Conservation (phyloP, 352 stramenopile genomes). For the Hyaloperonospora arabidopsidis region DNA sequence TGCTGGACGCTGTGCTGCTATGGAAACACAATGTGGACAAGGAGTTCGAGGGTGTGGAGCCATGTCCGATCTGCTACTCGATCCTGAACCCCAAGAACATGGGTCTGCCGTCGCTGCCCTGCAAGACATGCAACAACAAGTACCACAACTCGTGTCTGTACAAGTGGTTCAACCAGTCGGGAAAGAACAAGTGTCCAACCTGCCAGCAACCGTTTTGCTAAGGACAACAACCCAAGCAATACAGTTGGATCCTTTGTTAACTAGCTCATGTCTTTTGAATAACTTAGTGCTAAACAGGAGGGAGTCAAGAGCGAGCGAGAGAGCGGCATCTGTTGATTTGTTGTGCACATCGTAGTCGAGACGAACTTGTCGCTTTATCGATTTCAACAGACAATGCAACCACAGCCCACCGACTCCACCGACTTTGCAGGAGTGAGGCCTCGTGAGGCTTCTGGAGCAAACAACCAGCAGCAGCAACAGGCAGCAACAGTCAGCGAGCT, state of each 20-base stretch:
- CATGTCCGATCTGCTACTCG: conserved; percentile 89
- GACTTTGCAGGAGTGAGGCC: conserved; percentile 26
- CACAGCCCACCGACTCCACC: conserved; percentile 47
- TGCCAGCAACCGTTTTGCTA: conserved; percentile 87
- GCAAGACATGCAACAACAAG: conserved; percentile 89
- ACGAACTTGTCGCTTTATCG: neutral
- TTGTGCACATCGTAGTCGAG: conserved; percentile 9
- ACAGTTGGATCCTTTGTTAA: conserved; percentile 8
- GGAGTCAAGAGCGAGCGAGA: conserved; percentile 19
- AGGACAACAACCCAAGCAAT: conserved; percentile 1
- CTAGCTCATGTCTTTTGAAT: conserved; percentile 23
- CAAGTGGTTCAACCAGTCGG: conserved; percentile 92
- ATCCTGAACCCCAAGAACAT: conserved; percentile 89
- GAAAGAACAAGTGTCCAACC: conserved; percentile 91
- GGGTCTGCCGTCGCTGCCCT: conserved; percentile 78
- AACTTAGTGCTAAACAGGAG: conserved; percentile 31
- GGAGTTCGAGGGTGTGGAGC: conserved; percentile 89
- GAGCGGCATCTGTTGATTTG: neutral
- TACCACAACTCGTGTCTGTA: conserved; percentile 91
- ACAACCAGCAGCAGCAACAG: too few relatives aligned
- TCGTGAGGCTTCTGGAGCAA: conserved; percentile 20
- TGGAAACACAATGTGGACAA: conserved; percentile 91
- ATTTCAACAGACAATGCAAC: conserved; percentile 47
- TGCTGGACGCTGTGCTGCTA: conserved; percentile 86
- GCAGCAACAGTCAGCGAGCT: conserved; percentile 8